Percentiles rank a stretch among this genome's conserved stretches.
Conservation (phyloP, 164 flowering plant genomes). For the Pachysandra terminalis region DNA sequence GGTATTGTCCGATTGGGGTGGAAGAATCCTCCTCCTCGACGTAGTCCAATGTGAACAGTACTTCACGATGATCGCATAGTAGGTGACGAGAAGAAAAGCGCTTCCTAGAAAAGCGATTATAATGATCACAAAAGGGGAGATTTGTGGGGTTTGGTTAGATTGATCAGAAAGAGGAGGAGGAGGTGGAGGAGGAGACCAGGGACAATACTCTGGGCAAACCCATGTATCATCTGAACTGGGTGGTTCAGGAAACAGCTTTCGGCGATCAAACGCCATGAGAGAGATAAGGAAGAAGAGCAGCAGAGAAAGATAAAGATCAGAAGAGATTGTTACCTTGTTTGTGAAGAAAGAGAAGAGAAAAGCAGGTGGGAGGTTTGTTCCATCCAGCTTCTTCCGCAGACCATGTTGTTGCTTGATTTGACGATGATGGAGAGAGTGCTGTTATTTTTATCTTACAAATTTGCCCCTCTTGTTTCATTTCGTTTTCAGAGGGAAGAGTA, state of each 20-base stretch:
- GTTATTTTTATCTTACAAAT: too few relatives aligned
- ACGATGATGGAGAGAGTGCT: too few relatives aligned
- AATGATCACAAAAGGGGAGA: constrained; percentile 4
- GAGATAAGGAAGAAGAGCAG: neutral
- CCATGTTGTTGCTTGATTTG: too few relatives aligned
- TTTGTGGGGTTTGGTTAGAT: neutral
- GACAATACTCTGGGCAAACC: neutral
- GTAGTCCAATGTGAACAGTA: constrained; percentile 2
- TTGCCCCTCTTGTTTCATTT: too few relatives aligned
- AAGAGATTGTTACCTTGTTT: neutral
- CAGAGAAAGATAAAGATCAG: neutral
- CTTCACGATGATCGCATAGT: neutral
- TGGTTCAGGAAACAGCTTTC: neutral
- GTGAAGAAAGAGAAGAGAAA: too few relatives aligned
- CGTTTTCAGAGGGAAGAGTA: too few relatives aligned
- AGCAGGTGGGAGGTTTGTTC: too few relatives aligned
- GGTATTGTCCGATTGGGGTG: constrained; percentile 4
- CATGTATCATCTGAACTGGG: neutral
- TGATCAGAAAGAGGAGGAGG: neutral
- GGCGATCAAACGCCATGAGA: neutral
- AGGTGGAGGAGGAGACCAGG: neutral
- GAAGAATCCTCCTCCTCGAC: constrained; percentile 12
- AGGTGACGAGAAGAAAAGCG: constrained; percentile 7
- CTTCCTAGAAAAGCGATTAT: constrained; percentile 7
- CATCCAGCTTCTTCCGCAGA: too few relatives aligned